Evolutionary conservation across 1,139 yeast genomes (phyloP), one percentile per base, ranked within the genome.

Genomic region (Kurtzmaniella quercitrusa): DNA sequence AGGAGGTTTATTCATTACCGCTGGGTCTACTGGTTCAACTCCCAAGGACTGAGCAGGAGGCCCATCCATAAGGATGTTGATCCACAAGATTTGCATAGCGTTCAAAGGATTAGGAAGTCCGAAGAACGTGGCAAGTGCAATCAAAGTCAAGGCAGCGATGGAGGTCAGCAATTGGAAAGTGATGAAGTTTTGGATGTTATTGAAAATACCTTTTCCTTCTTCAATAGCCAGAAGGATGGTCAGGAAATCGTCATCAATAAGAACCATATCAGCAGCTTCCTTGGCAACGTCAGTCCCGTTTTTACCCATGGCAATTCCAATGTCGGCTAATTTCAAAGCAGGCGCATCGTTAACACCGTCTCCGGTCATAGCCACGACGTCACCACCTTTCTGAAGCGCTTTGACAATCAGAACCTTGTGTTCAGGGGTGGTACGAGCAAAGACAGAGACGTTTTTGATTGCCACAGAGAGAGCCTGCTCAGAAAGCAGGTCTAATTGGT

Each of bases 281-380:
- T 93, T 93, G 41, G 98, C 98, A 41, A 93, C 98, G 64, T 93
- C 98, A 1, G 98, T 93, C 47, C 98, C 98, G 66, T 86, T 81
- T 56, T 82, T 81, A 49, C 98, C 98, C 98, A 93, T 93, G 27
- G 96, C 85, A 55, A 93, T 91, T 55, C 98, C 98, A 55, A 93
- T 94, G 64, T 93, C 96, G 2, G 98, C 98, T 58, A 91, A 75
- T 63, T 93, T 93, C 56, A 93, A 77, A 4, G 98, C 98, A n/a
- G 98, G 98, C 0, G 98, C 97, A 67, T 93, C 98, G 61, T 93
- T 93, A 23, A 93, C 98, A 66, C 98, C 98, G 65, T 93, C 98
- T 52, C 98, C 98, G 10, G 98, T 93, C 98, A 93, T 93, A 37
- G 97, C 98, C 41, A 93, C 98, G 50, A 91, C 84, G 63, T 93